Conservation (phyloP, 495 filamentous ascomycete species). For the Talaromyces thailandensis region DNA sequence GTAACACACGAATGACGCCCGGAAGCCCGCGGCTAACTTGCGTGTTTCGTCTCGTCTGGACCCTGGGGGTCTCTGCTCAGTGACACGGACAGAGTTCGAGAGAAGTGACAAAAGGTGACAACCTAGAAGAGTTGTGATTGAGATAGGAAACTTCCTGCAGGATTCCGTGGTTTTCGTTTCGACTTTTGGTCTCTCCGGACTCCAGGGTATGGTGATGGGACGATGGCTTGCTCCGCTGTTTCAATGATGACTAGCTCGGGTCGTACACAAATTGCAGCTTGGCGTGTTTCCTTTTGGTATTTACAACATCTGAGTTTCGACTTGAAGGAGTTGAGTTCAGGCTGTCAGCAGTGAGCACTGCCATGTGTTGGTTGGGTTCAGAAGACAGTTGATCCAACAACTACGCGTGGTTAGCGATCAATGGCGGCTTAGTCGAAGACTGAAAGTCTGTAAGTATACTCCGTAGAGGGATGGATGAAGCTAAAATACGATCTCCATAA, state of each 20-base stretch:
- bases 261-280: not conserved
- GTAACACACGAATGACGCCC: not conserved
- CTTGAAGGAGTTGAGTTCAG: not conserved
- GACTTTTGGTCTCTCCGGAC: not conserved
- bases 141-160: not conserved
- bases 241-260: not conserved
- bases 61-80: too few species aligned
- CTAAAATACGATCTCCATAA: not conserved
- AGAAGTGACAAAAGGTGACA: not conserved
- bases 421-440: too few species aligned
- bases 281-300: not conserved
- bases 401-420: too few species aligned
- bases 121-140: not conserved
- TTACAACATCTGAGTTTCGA: not conserved
- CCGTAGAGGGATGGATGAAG: not conserved
- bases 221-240: not conserved
- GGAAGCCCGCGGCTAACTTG: not conserved
- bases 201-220: not conserved
- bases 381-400: not conserved
- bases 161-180: not conserved
- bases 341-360: not conserved
- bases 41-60: not conserved
- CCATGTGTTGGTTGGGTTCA: not conserved
- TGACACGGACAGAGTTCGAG: not conserved
- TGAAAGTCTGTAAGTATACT: too few species aligned